These are phyloP conservation scores for Teratosphaeria zuluensis DNA, from an alignment of 2,329 filamentous ascomycete genomes.

Conservation along the genomic window DNA sequence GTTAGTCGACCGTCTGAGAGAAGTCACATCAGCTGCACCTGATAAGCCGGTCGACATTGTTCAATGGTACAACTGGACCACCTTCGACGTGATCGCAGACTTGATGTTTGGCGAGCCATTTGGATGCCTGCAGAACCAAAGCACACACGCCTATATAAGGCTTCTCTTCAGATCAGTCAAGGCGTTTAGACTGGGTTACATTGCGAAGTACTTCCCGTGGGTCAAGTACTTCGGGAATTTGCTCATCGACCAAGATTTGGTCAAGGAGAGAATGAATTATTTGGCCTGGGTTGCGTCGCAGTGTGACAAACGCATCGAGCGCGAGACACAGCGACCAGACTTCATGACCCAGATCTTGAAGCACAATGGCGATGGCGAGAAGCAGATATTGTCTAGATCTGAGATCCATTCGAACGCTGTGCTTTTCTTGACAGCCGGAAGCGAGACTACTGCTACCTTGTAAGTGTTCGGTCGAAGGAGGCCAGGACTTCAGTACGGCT, in stretches of 20 bases:
- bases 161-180: conserved; percentile 17
- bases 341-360: conserved; percentile 40
- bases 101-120: conserved; percentile 20
- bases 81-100: conserved; percentile 27
- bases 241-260: conserved; percentile 11
- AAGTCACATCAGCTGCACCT: conserved; percentile 8
- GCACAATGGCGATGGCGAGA: conserved; percentile 26
- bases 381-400: conserved; percentile 10
- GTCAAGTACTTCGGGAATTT: conserved; percentile 12
- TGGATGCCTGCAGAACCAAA: conserved; percentile 16
- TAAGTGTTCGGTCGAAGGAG: neutral
- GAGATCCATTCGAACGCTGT: conserved; percentile 34
- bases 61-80: conserved; percentile 27
- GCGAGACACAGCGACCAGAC: conserved; percentile 29
- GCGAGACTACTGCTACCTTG: conserved; percentile 16
- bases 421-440: conserved; percentile 61
- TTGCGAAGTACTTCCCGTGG: conserved; percentile 18
- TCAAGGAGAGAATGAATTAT: conserved; percentile 15
- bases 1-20: conserved; percentile 28
- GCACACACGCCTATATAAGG: conserved; percentile 20
- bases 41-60: conserved; percentile 16
- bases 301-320: conserved; percentile 18
- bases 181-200: conserved; percentile 17
- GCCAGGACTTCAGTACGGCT: neutral
- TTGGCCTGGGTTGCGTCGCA: conserved; percentile 16